phyloP scores from a whole-genome alignment of 2,329 filamentous ascomycete species.

The Aureobasidium sp. region DNA sequence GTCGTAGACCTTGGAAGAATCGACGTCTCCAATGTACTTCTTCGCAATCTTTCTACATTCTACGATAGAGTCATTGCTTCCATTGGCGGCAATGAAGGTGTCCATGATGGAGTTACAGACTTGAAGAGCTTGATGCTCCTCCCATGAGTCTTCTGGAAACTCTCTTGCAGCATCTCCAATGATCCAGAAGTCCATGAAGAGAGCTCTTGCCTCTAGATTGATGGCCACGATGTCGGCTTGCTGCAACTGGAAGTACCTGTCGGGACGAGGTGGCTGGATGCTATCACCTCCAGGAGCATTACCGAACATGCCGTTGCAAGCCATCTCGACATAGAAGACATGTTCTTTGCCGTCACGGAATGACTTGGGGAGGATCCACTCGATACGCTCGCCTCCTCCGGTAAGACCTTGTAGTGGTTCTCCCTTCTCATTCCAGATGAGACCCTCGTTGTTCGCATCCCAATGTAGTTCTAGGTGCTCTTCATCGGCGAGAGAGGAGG shows the following conservation, averaged over 20 bases:
- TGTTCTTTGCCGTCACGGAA: conserved; percentile 83
- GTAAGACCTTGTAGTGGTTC: conserved; percentile 85
- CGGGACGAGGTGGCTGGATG: conserved; percentile 82
- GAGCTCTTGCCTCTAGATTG: conserved; percentile 72
- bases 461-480: conserved; percentile 90
- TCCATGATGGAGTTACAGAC: conserved; percentile 86
- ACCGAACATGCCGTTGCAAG: conserved; percentile 97
- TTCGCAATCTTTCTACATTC: conserved; percentile 75
- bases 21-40: conserved; percentile 73
- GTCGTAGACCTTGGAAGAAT: conserved; percentile 78
- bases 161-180: conserved; percentile 86
- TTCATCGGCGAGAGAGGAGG: conserved; percentile 62
- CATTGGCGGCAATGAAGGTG: conserved; percentile 70
- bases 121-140: conserved; percentile 77
- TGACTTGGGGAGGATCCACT: conserved; percentile 79
- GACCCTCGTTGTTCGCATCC: conserved; percentile 90
- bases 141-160: conserved; percentile 79
- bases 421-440: conserved; percentile 89
- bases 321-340: conserved; percentile 93
- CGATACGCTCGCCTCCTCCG: conserved; percentile 75
- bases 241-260: conserved; percentile 68
- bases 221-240: conserved; percentile 83
- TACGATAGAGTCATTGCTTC: conserved; percentile 63
- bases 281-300: conserved; percentile 76
- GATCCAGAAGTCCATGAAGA: conserved; percentile 93